These are phyloP conservation scores for Mycena indigotica DNA, from an alignment of 768 basidiomycete species.

Conservation along the genomic window DNA sequence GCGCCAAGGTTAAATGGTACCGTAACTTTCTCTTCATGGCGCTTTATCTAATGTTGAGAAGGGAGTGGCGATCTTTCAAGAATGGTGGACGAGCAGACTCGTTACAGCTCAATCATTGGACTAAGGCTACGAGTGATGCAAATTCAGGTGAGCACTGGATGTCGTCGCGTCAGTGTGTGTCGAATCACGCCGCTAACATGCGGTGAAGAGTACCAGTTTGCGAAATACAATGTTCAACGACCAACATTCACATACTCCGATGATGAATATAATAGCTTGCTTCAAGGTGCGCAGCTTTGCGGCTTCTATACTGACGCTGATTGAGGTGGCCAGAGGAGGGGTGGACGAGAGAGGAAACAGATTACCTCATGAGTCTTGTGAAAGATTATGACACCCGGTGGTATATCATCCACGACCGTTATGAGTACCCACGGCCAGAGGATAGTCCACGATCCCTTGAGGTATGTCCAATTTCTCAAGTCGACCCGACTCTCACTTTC, in stretches of 20 bases:
- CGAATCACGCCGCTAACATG: no score
- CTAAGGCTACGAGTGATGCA: conserved; percentile 58
- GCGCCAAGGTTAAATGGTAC: conserved; percentile 73
- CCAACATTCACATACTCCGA: conserved; percentile 72
- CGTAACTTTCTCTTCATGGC: conserved; percentile 15
- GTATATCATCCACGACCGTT: conserved; percentile 89
- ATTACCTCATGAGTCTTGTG: conserved; percentile 83
- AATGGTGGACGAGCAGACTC: conserved; percentile 70
- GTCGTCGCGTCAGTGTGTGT: no score
- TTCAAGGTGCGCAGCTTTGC: conserved; percentile 57
- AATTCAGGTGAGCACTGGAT: conserved; percentile 48
- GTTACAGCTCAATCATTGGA: conserved; percentile 84
- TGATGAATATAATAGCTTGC: conserved; percentile 82
- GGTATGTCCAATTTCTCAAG: conserved; percentile 41
- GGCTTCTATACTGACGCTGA: neutral
- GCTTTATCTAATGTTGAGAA: conserved; percentile 27
- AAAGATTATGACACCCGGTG: conserved; percentile 86
- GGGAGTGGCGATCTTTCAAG: conserved; percentile 77
- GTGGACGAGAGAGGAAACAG: conserved; percentile 94
- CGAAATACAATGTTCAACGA: conserved; percentile 76
- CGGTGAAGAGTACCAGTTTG: conserved; percentile 72
- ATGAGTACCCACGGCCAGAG: conserved; percentile 60
- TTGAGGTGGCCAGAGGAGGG: conserved; percentile 55
- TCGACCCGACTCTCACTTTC: neutral
- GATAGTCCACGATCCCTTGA: conserved; percentile 65